These are phyloP conservation scores for Magnusiomyces fungicola DNA, from an alignment of 1,139 yeast species.

Conservation along the genomic window DNA sequence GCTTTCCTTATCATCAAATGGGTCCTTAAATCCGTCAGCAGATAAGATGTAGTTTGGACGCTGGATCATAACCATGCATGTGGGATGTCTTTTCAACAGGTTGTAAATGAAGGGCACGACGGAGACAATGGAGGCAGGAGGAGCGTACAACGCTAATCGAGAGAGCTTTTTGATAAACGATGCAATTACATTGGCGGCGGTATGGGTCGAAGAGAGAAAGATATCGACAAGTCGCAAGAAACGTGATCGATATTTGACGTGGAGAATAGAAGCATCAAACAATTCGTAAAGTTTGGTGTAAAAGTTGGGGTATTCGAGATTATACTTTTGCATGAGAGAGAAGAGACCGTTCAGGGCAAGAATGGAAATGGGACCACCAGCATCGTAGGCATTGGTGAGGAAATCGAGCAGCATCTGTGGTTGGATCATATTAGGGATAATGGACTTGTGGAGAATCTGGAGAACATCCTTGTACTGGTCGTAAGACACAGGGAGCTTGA, in stretches of 20 bases:
- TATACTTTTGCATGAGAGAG: conserved; percentile 71
- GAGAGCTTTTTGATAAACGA: conserved; percentile 82
- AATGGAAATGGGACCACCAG: conserved; percentile 65
- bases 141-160: conserved; percentile 65
- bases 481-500: conserved; percentile 42
- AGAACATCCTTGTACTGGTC: conserved; percentile 65
- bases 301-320: conserved; percentile 89
- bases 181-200: conserved; percentile 77
- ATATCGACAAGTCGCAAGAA: conserved; percentile 82
- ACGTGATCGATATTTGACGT: conserved; percentile 75
- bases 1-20: conserved; percentile 52
- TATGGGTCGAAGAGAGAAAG: conserved; percentile 80
- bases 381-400: conserved; percentile 74
- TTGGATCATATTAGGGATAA: conserved; percentile 71
- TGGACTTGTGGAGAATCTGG: conserved; percentile 67
- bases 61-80: conserved; percentile 87
- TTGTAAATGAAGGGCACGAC: conserved; percentile 89
- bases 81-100: conserved; percentile 80
- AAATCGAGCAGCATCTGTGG: conserved; percentile 90
- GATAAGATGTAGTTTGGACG: conserved; percentile 34
- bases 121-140: conserved; percentile 85
- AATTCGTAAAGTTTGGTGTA: conserved; percentile 75
- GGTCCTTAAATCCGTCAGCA: conserved; percentile 45
- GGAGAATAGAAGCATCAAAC: conserved; percentile 62
- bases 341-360: conserved; percentile 83